These are phyloP conservation scores for Bromus sterilis DNA, from an alignment of 176 grass and related monocot species.

Conservation along the genomic window DNA sequence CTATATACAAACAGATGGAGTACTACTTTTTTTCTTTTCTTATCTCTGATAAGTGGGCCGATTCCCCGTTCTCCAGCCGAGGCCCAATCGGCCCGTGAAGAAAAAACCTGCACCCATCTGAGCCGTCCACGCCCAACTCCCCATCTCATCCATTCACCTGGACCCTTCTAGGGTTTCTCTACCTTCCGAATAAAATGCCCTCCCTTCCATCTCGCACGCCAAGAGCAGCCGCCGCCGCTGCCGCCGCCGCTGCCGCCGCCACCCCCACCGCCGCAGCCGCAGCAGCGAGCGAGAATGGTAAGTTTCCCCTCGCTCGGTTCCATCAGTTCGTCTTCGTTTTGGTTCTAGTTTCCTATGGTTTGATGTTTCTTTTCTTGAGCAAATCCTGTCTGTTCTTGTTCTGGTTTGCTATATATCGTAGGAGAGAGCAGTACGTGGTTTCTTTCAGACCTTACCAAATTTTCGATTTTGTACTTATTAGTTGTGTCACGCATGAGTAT, in stretches of 20 bases:
- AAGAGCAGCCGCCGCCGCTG: background rate
- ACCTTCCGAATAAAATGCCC: background rate
- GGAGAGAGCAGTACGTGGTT: background rate
- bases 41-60: too few relatives aligned
- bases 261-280: background rate
- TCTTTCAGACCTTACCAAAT: background rate
- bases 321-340: background rate
- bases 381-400: background rate
- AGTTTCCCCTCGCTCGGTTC: background rate
- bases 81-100: background rate
- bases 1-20: too few relatives aligned
- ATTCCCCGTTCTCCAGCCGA: background rate
- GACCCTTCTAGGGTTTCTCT: background rate
- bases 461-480: background rate
- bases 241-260: too few relatives aligned
- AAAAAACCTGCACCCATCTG: background rate
- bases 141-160: background rate
- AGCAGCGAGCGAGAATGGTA: background rate
- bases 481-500: background rate
- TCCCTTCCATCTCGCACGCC: background rate
- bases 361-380: background rate
- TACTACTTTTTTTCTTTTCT: too few relatives aligned
- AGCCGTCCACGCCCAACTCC: background rate
- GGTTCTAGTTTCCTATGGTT: background rate
- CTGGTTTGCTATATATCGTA: background rate